These are phyloP conservation scores for Colletotrichum sp. DNA, from an alignment of 2,329 filamentous ascomycete genomes.

Conservation along the genomic window DNA sequence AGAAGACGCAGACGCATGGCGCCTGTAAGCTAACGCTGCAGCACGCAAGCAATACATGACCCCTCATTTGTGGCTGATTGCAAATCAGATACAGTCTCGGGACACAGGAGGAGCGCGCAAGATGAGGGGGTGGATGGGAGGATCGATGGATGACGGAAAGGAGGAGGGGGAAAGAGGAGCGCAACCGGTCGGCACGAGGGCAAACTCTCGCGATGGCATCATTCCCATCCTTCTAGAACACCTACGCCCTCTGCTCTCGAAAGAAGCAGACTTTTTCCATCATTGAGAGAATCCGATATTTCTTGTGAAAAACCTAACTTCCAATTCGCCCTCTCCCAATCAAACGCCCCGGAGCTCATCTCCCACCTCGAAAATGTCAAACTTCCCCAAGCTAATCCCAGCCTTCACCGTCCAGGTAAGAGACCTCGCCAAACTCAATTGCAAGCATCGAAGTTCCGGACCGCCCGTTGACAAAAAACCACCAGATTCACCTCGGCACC, in stretches of 20 bases:
- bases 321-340: background rate
- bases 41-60: background rate
- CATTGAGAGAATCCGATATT: background rate
- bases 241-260: background rate
- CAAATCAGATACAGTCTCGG: background rate
- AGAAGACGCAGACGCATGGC: background rate
- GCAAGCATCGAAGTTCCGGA: background rate
- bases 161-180: background rate
- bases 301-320: background rate
- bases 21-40: background rate
- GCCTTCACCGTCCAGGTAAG: slow-evolving; percentile 41
- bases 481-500: slow-evolving; percentile 37
- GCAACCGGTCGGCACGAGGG: background rate
- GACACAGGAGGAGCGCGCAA: background rate
- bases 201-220: background rate
- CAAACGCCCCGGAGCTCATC: background rate
- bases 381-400: slow-evolving; percentile 41
- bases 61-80: background rate
- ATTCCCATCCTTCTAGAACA: background rate
- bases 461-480: background rate
- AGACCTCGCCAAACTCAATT: background rate
- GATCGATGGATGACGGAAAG: background rate
- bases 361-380: slow-evolving; percentile 26
- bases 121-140: background rate
- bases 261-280: background rate